phyloP scores from a whole-genome alignment of 257 asterid species.

The Lithospermum erythrorhizon region DNA sequence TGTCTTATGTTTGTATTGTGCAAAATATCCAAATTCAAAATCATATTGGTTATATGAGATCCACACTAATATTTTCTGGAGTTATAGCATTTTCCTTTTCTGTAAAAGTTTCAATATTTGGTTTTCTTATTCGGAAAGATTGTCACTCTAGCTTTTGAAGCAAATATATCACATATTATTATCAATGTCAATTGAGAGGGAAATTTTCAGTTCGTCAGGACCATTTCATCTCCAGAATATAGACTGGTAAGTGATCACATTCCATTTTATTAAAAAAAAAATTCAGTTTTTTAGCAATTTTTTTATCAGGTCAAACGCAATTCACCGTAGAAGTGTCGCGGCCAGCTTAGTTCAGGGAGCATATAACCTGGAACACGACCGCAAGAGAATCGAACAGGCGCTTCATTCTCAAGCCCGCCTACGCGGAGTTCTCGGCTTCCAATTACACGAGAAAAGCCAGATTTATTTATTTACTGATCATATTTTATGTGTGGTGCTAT shows the following conservation, averaged over 20 bases:
- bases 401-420: conserved; percentile 43
- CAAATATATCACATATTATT: background rate
- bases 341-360: conserved; percentile 70
- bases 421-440: conserved; percentile 79
- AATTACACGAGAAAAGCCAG: conserved; percentile 18
- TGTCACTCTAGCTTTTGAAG: background rate
- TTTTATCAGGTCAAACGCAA: conserved; percentile 38
- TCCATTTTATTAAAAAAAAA: background rate
- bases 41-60: background rate
- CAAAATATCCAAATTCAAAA: background rate
- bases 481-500: conserved; percentile 53
- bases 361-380: conserved; percentile 46
- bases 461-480: no score
- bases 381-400: conserved; percentile 36
- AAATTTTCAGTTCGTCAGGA: conserved; percentile 41
- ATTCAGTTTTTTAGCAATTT: background rate
- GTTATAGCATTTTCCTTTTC: no score
- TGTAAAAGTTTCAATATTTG: no score
- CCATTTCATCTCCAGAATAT: conserved; percentile 39
- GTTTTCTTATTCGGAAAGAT: no score
- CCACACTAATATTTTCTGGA: background rate
- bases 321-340: conserved; percentile 45
- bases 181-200: conserved; percentile 39
- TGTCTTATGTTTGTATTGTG: no score
- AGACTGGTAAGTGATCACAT: conserved; percentile 41